A percentile compares a stretch with the other conserved stretches of the same genome.
Evolutionary conservation across 1,139 yeast species (phyloP).

Genomic region (Candida sojae): DNA sequence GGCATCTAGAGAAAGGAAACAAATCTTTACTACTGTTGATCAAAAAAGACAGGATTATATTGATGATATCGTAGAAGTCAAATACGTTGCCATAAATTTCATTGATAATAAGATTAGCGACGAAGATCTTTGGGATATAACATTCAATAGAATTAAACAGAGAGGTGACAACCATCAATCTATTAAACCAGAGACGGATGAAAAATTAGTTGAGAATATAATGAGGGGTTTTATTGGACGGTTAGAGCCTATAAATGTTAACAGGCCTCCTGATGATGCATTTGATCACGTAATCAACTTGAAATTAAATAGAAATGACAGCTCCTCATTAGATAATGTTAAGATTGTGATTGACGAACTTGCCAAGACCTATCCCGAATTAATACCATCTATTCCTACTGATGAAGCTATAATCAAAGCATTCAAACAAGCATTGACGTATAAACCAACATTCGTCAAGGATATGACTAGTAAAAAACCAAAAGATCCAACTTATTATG

Average conservation of each 20-base stretch:
- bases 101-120: constrained; percentile 24
- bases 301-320: constrained; percentile 33
- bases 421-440: constrained; percentile 49
- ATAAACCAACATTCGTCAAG: constrained; percentile 54
- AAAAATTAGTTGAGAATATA: constrained; percentile 51
- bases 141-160: constrained; percentile 56
- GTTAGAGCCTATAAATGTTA: constrained; percentile 58
- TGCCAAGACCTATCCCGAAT: constrained; percentile 42
- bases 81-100: constrained; percentile 72
- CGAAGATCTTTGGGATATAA: constrained; percentile 48
- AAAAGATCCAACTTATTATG: constrained; percentile 27
- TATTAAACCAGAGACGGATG: constrained; percentile 55
- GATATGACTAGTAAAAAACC: constrained; percentile 17
- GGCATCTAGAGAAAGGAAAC: constrained; percentile 65
- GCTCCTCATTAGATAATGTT: constrained; percentile 57
- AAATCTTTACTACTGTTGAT: constrained; percentile 58
- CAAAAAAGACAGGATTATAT: constrained; percentile 36
- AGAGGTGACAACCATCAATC: constrained; percentile 94
- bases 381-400: constrained; percentile 43
- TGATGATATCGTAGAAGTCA: constrained; percentile 31
- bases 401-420: constrained; percentile 41
- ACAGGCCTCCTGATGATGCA: constrained; percentile 57
- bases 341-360: constrained; percentile 43
- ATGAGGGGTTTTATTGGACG: constrained; percentile 74
- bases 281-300: constrained; percentile 70